Evolutionary conservation across 768 basidiomycete genomes (phyloP).

Genomic region (Lyophyllum atratum): DNA sequence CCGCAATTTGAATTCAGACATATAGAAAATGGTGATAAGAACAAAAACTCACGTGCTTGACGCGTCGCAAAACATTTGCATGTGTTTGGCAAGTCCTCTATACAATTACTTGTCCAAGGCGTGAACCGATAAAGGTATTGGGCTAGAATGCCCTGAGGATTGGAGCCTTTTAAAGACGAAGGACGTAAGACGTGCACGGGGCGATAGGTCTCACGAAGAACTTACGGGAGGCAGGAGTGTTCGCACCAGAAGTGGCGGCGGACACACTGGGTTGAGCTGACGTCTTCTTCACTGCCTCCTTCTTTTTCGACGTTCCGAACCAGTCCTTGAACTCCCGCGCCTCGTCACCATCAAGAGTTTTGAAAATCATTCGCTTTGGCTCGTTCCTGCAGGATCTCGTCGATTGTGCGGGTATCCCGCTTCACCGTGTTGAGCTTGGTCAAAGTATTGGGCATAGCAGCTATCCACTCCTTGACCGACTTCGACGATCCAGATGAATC

Average conservation of each 20-base stretch:
- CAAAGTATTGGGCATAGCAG: constrained; percentile 66
- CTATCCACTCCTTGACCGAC: constrained; percentile 67
- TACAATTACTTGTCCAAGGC: no score
- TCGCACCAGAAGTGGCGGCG: constrained; percentile 39
- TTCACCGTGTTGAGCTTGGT: constrained; percentile 75
- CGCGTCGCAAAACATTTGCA: no score
- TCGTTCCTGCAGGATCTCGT: constrained; percentile 75
- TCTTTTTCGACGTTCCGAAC: constrained; percentile 66
- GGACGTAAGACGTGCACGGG: constrained; percentile 12
- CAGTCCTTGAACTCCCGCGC: constrained; percentile 76
- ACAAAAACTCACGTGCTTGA: no score
- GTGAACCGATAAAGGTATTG: no score
- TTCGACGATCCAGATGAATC: constrained; percentile 32
- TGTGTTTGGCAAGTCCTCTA: no score
- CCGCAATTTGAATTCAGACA: no score
- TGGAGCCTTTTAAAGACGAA: constrained; percentile 9
- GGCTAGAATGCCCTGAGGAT: no score
- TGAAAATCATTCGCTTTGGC: constrained; percentile 51
- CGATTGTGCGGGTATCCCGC: constrained; percentile 78
- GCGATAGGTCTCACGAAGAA: constrained; percentile 21
- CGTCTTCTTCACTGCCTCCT: constrained; percentile 36
- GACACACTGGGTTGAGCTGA: constrained; percentile 26
- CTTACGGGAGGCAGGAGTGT: constrained; percentile 46
- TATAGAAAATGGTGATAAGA: no score
- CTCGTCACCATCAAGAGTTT: constrained; percentile 70